A percentile compares a stretch with the other conserved stretches of the same genome.
Evolutionary conservation across 192 early-diverging fungal genomes (phyloP).

Genomic region (Kappamyces sp.): DNA sequence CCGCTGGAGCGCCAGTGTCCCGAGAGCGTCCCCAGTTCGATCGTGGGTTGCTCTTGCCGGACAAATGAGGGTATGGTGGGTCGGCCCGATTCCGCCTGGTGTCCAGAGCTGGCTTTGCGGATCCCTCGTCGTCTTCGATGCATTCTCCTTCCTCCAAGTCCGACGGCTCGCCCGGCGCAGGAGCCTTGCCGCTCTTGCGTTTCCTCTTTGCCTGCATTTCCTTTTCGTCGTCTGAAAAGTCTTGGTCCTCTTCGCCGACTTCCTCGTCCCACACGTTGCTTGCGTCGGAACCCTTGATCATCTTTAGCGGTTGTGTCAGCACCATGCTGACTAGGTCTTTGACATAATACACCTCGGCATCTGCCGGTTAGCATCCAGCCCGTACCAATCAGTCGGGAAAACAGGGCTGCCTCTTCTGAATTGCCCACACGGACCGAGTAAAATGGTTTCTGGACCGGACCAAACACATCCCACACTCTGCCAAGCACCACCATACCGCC

Average conservation of each 20-base stretch:
- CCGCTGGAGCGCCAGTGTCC: no score
- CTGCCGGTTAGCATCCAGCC: no score
- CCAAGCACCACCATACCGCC: no score
- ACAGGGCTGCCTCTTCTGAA: slow-evolving; percentile 28
- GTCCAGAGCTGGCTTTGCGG: no score
- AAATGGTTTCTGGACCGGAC: slow-evolving; percentile 73
- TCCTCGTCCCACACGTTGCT: slow-evolving; percentile 94
- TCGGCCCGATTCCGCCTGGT: no score
- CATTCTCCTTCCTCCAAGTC: no score
- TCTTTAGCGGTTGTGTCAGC: slow-evolving; percentile 54
- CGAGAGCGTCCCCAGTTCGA: no score
- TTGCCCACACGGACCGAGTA: slow-evolving; percentile 78
- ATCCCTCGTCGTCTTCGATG: no score
- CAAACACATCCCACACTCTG: slow-evolving; percentile 83
- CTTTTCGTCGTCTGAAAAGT: slow-evolving; percentile 94
- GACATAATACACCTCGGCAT: slow-evolving; percentile 59
- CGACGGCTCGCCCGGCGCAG: no score
- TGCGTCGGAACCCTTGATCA: slow-evolving; percentile 81
- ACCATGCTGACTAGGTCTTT: slow-evolving; percentile 59
- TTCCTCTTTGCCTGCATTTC: slow-evolving; percentile 56
- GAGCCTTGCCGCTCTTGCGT: no score
- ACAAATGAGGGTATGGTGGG: no score
- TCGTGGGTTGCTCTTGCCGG: no score
- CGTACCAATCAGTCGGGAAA: slow-evolving; percentile 20
- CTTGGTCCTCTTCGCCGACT: slow-evolving; percentile 68